Conservation (phyloP, 2,329 filamentous ascomycete species). For the Lecanoromycetidae sp. region DNA sequence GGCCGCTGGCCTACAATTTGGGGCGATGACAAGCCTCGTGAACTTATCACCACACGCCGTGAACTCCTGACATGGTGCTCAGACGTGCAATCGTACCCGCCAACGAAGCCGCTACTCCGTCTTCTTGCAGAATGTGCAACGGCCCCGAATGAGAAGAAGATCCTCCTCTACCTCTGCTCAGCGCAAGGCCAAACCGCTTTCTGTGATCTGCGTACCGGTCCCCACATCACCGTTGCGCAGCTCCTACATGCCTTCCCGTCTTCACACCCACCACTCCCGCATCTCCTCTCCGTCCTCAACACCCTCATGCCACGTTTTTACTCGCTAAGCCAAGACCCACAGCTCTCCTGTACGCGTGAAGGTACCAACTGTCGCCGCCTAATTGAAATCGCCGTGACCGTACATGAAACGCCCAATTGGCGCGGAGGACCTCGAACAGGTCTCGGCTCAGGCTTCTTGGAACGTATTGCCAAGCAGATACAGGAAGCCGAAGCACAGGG, state of each 20-base stretch:
- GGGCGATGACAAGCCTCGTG: conserved; percentile 76
- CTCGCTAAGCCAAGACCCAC: conserved; percentile 90
- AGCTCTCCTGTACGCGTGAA: conserved; percentile 58
- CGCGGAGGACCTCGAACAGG: conserved; percentile 60
- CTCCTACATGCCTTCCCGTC: conserved; percentile 87
- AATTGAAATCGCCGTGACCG: conserved; percentile 91
- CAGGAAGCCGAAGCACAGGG: conserved; percentile 55
- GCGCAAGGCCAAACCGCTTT: conserved; percentile 85
- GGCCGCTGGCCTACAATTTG: conserved; percentile 96
- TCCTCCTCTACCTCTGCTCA: conserved; percentile 73
- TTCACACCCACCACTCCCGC: conserved; percentile 72
- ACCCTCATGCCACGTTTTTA: conserved; percentile 97
- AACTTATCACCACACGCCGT: conserved; percentile 78
- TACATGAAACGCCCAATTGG: conserved; percentile 81
- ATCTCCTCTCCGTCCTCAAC: conserved; percentile 66
- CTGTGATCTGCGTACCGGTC: conserved; percentile 85
- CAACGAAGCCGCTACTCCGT: conserved; percentile 75
- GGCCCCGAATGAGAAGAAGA: conserved; percentile 73
- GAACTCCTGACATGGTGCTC: conserved; percentile 94
- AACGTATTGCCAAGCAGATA: conserved; percentile 65
- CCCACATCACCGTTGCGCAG: conserved; percentile 73
- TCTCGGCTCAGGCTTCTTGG: conserved; percentile 85
- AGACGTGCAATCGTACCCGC: conserved; percentile 84
- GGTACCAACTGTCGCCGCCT: conserved; percentile 63
- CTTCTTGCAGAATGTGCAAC: conserved; percentile 74